phyloP scores from a whole-genome alignment of 2,329 filamentous ascomycete genomes.

The Colletotrichum destructivum region DNA sequence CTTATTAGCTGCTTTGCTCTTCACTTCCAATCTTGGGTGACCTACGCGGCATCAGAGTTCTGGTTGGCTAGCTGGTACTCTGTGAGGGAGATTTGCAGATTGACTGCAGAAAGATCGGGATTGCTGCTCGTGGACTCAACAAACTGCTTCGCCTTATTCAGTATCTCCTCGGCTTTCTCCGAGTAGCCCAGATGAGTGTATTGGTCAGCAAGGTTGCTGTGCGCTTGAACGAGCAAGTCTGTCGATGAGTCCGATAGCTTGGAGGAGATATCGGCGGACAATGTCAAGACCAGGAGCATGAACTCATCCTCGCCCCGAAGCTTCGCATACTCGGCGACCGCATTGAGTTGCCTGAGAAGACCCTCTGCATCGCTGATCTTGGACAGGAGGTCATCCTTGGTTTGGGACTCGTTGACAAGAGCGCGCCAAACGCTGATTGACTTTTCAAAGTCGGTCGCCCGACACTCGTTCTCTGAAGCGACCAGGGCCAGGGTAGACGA shows the following conservation, averaged over 20 bases:
- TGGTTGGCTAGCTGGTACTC: conserved; percentile 82
- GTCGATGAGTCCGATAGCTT: conserved; percentile 48
- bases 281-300: conserved; percentile 62
- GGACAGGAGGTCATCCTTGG: conserved; percentile 58
- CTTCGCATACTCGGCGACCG: conserved; percentile 66
- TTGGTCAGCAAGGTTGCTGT: conserved; percentile 66
- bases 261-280: conserved; percentile 61
- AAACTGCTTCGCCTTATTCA: conserved; percentile 72
- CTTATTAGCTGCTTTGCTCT: conserved; percentile 15
- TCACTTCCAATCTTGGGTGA: conserved; percentile 21
- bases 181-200: conserved; percentile 69
- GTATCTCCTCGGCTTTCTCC: conserved; percentile 63
- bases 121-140: conserved; percentile 54
- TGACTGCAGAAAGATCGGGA: conserved; percentile 59
- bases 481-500: conserved; percentile 61
- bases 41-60: conserved; percentile 73
- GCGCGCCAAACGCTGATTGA: conserved; percentile 62
- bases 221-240: conserved; percentile 62
- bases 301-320: conserved; percentile 65
- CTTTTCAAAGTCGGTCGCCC: conserved; percentile 51
- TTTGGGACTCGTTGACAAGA: conserved; percentile 57
- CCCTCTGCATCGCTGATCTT: conserved; percentile 65
- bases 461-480: conserved; percentile 52
- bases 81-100: conserved; percentile 79
- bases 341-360: conserved; percentile 65